Evolutionary conservation across 108 stramenopile genomes (phyloP), one percentile per base, ranked within the genome.

Genomic region (Craspedostauros australis): DNA sequence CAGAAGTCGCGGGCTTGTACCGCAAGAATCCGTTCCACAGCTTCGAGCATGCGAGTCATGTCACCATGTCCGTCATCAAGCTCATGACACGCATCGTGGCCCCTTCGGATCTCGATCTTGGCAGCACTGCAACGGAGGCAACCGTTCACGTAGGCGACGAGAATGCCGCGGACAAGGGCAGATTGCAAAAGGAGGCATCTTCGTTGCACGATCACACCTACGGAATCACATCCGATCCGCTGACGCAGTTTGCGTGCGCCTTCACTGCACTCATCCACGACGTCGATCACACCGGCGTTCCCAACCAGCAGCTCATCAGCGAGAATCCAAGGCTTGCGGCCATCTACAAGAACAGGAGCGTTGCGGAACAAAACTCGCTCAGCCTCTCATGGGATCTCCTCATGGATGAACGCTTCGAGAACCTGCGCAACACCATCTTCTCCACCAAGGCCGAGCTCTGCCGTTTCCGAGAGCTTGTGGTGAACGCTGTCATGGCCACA

Each of bases 241-340:
- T 67, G 9, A 65, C 70, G 5, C 57, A 62, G 33, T 71, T 81
- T 20, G 77, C 77, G 29, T 45, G 68, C 39, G 57, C 79, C 15
- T 70, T 80, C 39, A 69, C 82, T 15, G 80, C 84, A 32, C 64
- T 81, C 14, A 57, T 81, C 32, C 84, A 81, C 46, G 79, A 76
- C 46, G 79, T 80, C 15, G 84, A 76, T 28, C 75, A 76, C 45
- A 42, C 47, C 18, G 75, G 75, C 21, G 47, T 76, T 24, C 28
- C 53, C 9, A 76, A 76, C 42, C 39, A 45, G 29, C 63, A 71
- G 21, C 54, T 76, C 5, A 68, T 59, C 19, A 44, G 30, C 15
- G 75, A 70, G 31, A 23, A 52, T 2, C 49, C 46, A 26, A 49
- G 34, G 27, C 27, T 84, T 16, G 73, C 70, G 6, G 44, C 56